A percentile compares a stretch with the other conserved stretches of the same genome.
phyloP scores from a whole-genome alignment of 441 rosid species.

The Melastoma candidum region DNA sequence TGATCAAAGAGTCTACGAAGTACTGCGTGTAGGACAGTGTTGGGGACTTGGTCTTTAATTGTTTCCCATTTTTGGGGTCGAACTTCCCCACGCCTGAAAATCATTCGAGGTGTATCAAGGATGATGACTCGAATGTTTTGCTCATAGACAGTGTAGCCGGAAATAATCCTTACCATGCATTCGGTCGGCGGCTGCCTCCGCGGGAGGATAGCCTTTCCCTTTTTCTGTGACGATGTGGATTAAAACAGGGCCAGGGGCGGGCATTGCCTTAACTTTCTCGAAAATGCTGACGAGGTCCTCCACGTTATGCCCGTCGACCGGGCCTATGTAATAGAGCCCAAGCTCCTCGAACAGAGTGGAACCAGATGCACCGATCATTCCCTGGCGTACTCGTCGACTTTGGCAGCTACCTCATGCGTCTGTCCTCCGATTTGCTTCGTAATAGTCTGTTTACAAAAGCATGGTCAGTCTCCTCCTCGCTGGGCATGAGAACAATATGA shows the following conservation, averaged over 20 bases:
- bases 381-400: slow-evolving; percentile 20
- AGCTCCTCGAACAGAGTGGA: slow-evolving; percentile 36
- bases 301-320: slow-evolving; percentile 36
- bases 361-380: slow-evolving; percentile 18
- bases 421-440: slow-evolving; percentile 28
- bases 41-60: slow-evolving; percentile 21
- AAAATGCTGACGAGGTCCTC: slow-evolving; percentile 30
- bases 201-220: slow-evolving; percentile 43
- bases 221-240: slow-evolving; percentile 44
- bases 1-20: slow-evolving; percentile 38
- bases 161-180: slow-evolving; percentile 32
- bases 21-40: slow-evolving; percentile 28
- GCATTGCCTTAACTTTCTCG: slow-evolving; percentile 22
- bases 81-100: slow-evolving; percentile 34
- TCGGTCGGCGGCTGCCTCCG: slow-evolving; percentile 37
- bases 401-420: slow-evolving; percentile 23
- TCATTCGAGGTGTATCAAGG: neutral
- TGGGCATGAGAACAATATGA: neutral
- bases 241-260: slow-evolving; percentile 32
- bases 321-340: slow-evolving; percentile 37
- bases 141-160: neutral
- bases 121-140: neutral
- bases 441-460: slow-evolving; percentile 17
- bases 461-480: too few species aligned
- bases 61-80: slow-evolving; percentile 35